phyloP scores from a whole-genome alignment of 495 filamentous ascomycete species.

The Apodospora peruviana region DNA sequence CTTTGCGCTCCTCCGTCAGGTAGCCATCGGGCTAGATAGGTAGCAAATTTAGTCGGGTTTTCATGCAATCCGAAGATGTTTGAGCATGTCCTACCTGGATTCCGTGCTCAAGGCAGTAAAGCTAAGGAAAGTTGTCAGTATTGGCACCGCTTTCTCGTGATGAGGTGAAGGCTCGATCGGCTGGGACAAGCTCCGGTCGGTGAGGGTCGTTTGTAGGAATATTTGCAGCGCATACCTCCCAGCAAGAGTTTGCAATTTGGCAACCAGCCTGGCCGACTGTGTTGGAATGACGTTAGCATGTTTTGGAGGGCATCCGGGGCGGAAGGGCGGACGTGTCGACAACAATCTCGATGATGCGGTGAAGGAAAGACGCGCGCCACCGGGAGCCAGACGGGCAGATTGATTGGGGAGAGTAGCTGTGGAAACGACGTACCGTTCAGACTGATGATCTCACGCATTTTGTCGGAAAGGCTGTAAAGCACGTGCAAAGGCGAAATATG shows the following conservation, averaged over 20 bases:
- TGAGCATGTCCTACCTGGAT: slow-evolving; percentile 74
- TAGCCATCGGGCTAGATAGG: slow-evolving; percentile 84
- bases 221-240: slow-evolving; percentile 73
- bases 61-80: neutral
- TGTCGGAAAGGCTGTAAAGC: slow-evolving; percentile 30
- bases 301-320: neutral
- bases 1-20: slow-evolving; percentile 96
- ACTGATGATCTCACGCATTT: slow-evolving; percentile 98
- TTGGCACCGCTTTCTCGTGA: slow-evolving; percentile 1
- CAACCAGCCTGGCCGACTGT: slow-evolving; percentile 99
- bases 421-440: slow-evolving; percentile 79
- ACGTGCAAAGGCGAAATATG: slow-evolving; percentile 16
- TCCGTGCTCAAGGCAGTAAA: slow-evolving; percentile 99
- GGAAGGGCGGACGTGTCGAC: neutral
- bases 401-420: slow-evolving; percentile 2
- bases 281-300: slow-evolving; percentile 35
- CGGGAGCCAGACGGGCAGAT: neutral
- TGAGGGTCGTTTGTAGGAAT: neutral
- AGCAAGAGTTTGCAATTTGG: slow-evolving; percentile 99
- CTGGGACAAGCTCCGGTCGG: neutral
- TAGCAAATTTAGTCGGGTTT: slow-evolving; percentile 32
- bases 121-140: slow-evolving; percentile 47
- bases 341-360: slow-evolving; percentile 22
- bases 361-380: slow-evolving; percentile 28
- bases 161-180: neutral